These are phyloP conservation scores for Sporothrix mexicana DNA, from an alignment of 2,329 filamentous ascomycete species.

Conservation along the genomic window DNA sequence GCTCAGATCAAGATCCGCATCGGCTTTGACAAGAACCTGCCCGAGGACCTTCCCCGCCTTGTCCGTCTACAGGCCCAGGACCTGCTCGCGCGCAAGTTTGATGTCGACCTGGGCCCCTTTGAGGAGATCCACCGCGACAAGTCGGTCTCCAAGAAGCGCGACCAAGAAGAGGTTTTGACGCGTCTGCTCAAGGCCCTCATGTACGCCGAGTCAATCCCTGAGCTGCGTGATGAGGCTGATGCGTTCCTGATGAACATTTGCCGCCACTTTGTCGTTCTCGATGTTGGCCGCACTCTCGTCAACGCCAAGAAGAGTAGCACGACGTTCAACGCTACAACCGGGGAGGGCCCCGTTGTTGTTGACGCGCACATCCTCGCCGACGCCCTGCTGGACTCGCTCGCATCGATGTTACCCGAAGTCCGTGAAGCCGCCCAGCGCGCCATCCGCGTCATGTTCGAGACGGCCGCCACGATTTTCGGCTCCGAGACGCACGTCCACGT, in stretches of 20 bases:
- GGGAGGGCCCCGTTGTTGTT: constrained; percentile 85
- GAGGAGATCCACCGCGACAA: constrained; percentile 78
- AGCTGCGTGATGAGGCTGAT: constrained; percentile 77
- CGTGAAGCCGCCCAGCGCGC: constrained; percentile 82
- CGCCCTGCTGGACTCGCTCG: constrained; percentile 85
- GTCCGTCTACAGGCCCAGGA: constrained; percentile 91
- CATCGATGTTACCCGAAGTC: constrained; percentile 80
- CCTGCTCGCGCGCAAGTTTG: constrained; percentile 72
- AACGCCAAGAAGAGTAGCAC: constrained; percentile 78
- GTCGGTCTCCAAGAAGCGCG: constrained; percentile 84
- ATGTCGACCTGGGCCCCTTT: constrained; percentile 72
- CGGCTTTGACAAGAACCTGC: constrained; percentile 77
- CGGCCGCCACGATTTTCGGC: constrained; percentile 79
- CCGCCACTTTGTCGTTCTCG: constrained; percentile 87
- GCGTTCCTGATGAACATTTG: constrained; percentile 80
- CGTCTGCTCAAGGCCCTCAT: constrained; percentile 89
- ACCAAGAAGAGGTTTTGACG: constrained; percentile 81
- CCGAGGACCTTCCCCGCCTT: constrained; percentile 84
- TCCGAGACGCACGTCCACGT: constrained; percentile 72
- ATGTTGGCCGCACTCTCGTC: constrained; percentile 84
- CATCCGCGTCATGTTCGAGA: constrained; percentile 77
- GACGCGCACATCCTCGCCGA: constrained; percentile 88
- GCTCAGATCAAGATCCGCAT: constrained; percentile 90
- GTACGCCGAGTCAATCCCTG: constrained; percentile 80
- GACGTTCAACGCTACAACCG: constrained; percentile 81